phyloP scores from a whole-genome alignment of 371 early-diverging fungal species.

The Paraphysoderma sedebokerense region DNA sequence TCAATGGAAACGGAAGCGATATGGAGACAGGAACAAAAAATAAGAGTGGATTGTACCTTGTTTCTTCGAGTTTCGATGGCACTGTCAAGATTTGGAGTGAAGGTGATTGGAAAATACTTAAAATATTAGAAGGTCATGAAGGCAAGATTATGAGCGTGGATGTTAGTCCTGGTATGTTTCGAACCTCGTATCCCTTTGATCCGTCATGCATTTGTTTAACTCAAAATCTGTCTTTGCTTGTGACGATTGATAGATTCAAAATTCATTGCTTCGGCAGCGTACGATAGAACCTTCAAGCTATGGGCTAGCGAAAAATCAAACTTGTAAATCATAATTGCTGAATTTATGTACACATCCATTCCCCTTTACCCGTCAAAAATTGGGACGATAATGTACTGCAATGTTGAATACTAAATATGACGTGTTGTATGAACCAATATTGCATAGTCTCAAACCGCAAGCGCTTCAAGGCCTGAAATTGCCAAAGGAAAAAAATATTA shows the following conservation, averaged over 20 bases:
- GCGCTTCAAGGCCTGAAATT: no score
- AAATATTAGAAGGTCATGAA: constrained; percentile 70
- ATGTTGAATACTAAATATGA: no score
- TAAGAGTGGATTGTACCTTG: constrained; percentile 36
- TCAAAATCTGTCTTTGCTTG: not conserved
- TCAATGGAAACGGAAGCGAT: constrained; percentile 11
- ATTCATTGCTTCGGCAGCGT: constrained; percentile 69
- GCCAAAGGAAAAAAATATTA: no score
- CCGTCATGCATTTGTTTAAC: constrained; percentile 1
- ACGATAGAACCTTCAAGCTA: constrained; percentile 87
- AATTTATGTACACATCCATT: no score
- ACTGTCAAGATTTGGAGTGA: constrained; percentile 82
- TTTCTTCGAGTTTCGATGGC: constrained; percentile 69
- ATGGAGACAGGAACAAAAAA: constrained; percentile 2
- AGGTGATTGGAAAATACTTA: constrained; percentile 78
- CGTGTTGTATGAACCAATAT: no score
- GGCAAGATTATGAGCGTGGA: constrained; percentile 82
- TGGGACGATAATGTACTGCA: no score
- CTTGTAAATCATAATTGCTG: no score
- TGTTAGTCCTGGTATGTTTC: constrained; percentile 40
- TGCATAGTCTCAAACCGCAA: no score
- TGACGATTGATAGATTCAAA: constrained; percentile 34
- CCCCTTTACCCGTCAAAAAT: no score
- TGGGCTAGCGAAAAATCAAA: constrained; percentile 39
- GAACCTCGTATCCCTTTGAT: not conserved